phyloP scores from a whole-genome alignment of 2,329 filamentous ascomycete species.

The Pyrenochaeta sp. region DNA sequence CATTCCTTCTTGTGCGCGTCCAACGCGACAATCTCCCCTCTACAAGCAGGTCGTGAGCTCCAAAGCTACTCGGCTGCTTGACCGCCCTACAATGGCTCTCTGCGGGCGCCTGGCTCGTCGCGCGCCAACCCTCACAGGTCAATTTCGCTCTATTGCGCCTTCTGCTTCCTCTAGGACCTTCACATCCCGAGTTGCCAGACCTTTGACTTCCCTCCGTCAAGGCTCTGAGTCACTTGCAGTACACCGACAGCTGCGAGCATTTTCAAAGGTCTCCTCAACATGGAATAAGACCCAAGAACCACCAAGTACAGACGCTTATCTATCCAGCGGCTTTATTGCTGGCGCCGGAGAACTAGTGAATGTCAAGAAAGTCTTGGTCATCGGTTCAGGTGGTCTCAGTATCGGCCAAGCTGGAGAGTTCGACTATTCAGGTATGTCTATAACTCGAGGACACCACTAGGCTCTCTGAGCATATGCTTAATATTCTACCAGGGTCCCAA shows the following conservation, averaged over 20 bases:
- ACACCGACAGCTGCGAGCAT: slow-evolving; percentile 47
- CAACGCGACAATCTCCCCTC: slow-evolving; percentile 21
- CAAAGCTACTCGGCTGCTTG: slow-evolving; percentile 39
- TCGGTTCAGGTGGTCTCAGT: slow-evolving; percentile 91
- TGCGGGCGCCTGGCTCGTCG: slow-evolving; percentile 52
- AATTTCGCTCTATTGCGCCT: slow-evolving; percentile 39
- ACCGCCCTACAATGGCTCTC: slow-evolving; percentile 50
- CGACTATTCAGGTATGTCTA: slow-evolving; percentile 85
- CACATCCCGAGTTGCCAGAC: slow-evolving; percentile 40
- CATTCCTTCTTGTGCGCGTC: slow-evolving; percentile 25
- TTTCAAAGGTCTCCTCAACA: slow-evolving; percentile 44
- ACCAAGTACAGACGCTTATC: slow-evolving; percentile 84
- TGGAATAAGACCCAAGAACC: slow-evolving; percentile 66
- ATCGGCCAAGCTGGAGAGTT: slow-evolving; percentile 99
- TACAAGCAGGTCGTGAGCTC: slow-evolving; percentile 36
- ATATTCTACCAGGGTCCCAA: slow-evolving; percentile 74
- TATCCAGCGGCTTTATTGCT: slow-evolving; percentile 86
- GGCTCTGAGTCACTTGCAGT: slow-evolving; percentile 41
- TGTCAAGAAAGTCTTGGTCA: slow-evolving; percentile 96
- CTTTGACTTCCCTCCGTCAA: slow-evolving; percentile 38
- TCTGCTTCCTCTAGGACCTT: slow-evolving; percentile 42
- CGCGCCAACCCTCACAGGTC: slow-evolving; percentile 44
- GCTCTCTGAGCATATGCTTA: slow-evolving; percentile 20
- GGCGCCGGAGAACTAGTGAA: slow-evolving; percentile 77
- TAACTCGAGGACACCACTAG: neutral